A percentile compares a stretch with the other conserved stretches of the same genome.
Evolutionary conservation across 495 filamentous ascomycete species (phyloP).

Genomic region (Chaetomium tenue): DNA sequence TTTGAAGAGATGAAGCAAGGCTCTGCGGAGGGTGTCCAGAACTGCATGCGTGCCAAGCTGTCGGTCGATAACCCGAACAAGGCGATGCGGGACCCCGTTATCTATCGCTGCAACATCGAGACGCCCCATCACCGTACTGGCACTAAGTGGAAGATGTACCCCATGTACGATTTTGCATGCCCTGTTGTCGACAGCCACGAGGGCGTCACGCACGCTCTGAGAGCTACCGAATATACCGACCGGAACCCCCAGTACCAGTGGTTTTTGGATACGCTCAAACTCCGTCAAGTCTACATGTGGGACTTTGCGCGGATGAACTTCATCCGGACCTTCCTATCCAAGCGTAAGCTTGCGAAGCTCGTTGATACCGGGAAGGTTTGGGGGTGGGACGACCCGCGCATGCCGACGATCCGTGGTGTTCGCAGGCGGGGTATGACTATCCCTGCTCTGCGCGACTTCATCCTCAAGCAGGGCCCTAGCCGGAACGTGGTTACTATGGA

Average conservation of each 20-base stretch:
- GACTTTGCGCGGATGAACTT: conserved; percentile 98
- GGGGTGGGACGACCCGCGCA: conserved; percentile 95
- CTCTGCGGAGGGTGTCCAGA: conserved; percentile 68
- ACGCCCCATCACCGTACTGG: conserved; percentile 85
- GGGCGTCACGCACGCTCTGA: conserved; percentile 90
- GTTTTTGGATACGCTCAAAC: conserved; percentile 82
- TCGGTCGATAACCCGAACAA: conserved; percentile 80
- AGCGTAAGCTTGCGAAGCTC: conserved; percentile 92
- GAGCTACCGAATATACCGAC: conserved; percentile 96
- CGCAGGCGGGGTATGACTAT: conserved; percentile 88
- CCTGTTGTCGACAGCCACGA: conserved; percentile 88
- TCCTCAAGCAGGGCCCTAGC: conserved; percentile 86
- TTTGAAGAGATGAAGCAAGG: conserved; percentile 90
- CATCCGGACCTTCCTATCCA: conserved; percentile 62
- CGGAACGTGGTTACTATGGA: conserved; percentile 87
- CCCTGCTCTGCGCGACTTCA: conserved; percentile 83
- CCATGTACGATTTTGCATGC: conserved; percentile 92
- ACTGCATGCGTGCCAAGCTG: conserved; percentile 89
- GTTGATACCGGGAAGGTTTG: conserved; percentile 82
- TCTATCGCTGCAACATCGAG: conserved; percentile 84
- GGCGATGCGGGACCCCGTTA: conserved; percentile 86
- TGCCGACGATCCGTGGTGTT: conserved; percentile 90
- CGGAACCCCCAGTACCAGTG: conserved; percentile 97
- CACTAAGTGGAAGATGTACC: conserved; percentile 86
- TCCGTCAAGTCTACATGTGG: conserved; percentile 92